Base-by-base conservation (phyloP, 192 early-diverging fungal species). In the Linnemannia elongata region DNA sequence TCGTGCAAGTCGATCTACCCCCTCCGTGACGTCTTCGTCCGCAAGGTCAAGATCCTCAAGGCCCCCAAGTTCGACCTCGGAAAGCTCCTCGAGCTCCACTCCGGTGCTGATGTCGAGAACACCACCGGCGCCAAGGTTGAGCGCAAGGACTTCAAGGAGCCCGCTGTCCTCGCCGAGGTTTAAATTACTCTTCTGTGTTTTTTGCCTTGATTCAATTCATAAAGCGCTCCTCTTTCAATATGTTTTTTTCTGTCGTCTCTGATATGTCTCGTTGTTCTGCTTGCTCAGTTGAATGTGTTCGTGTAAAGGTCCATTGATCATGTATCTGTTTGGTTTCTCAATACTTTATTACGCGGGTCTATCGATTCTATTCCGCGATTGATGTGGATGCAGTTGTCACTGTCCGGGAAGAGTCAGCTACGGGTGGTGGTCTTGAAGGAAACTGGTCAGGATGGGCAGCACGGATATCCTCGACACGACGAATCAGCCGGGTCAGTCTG, bases 1-100 rank as follows among this genome's bases (percentile, higher is more conserved):
- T 94, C 96, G 77, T 96, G 95, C 94, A 96, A 98, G 90, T 93
- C 93, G 81, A 99, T 99, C 94, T 99, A 97, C 95, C 98, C 98
- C 69, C 94, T 99, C 88, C 97, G 98, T 93, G 96, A 98, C 93
- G 96, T 96, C 86, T 96, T 94, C 91, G 92, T 98, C 89, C 96
- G 95, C 91, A 99, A 99, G 96, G 97, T 97, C 90, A 99, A 99
- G 96, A 97, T 99, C 87, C 92, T 99, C 90, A 99, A 99, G 96
- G 93, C 94, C 76, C 98, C 98, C 88, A 97, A 97, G 93, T 96
- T 96, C 88, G 98, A 99, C 91, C 91, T 96, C 79, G 96, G 95
- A 83, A 98, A 97, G 92, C 96, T 99, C 78, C 90, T 99, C 78
- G 98, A 97, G 93, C 96, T 98, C 86, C 98, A 99, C 95, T 81